Conservation (phyloP, 73 alveolate species). For the Uronychia setigera region DNA sequence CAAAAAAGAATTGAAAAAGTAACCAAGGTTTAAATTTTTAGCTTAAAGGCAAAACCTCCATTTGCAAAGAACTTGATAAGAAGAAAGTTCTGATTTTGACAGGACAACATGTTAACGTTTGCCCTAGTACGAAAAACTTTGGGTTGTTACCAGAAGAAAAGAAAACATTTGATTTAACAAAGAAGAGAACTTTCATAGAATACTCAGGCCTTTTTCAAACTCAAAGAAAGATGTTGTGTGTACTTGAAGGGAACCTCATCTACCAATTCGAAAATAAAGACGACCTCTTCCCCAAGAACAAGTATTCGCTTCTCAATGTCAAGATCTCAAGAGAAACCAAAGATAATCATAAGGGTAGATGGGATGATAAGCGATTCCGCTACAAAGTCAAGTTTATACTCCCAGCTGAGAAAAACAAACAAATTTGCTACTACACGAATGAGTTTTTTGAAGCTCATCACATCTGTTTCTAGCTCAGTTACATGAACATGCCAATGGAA, state of each 20-base stretch:
- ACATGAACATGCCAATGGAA: background rate
- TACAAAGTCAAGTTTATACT: background rate
- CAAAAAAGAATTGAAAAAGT: background rate
- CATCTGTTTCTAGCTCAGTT: background rate
- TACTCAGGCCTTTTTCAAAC: background rate
- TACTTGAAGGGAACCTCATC: background rate
- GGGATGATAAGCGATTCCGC: background rate
- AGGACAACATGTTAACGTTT: background rate
- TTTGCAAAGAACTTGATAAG: background rate
- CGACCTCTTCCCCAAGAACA: background rate
- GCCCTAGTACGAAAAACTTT: background rate
- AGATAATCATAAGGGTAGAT: background rate
- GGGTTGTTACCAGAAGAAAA: background rate
- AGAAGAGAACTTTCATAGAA: background rate
- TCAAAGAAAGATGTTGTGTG: background rate
- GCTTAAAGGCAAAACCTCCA: background rate
- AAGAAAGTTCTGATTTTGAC: background rate
- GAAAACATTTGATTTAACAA: background rate
- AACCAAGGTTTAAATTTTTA: background rate
- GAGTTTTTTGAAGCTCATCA: background rate
- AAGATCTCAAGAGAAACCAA: background rate
- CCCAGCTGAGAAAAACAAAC: background rate
- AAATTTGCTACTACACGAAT: background rate
- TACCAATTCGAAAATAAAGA: background rate
- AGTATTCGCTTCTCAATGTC: background rate